Conservation (phyloP, 2,329 filamentous ascomycete genomes). For the Epichloe amarillans region DNA sequence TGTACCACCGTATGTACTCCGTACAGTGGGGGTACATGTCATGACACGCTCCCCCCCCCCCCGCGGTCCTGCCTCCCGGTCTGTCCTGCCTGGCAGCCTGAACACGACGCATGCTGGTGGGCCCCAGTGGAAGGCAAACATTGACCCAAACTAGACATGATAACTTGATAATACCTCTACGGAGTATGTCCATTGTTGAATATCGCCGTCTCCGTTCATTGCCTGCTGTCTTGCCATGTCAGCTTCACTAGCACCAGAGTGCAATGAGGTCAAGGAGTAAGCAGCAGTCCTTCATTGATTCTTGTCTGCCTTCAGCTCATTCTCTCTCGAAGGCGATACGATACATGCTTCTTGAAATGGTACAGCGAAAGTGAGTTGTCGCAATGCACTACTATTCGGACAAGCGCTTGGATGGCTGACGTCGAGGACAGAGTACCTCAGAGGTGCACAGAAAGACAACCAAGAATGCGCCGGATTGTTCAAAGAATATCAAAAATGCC, state of each 20-base stretch:
- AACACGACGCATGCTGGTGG: too few species aligned
- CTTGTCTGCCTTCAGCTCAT: background rate
- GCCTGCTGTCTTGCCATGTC: conserved; percentile 45
- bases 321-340: conserved; percentile 56
- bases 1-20: too few species aligned
- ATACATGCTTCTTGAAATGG: conserved; percentile 97
- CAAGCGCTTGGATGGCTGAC: background rate
- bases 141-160: too few species aligned
- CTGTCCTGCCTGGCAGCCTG: too few species aligned
- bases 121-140: too few species aligned
- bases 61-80: too few species aligned
- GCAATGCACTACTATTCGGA: background rate
- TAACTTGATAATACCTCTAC: background rate
- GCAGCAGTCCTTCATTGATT: conserved; percentile 15
- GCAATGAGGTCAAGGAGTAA: conserved; percentile 92
- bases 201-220: background rate
- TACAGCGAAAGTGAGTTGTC: conserved; percentile 80
- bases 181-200: too few species aligned
- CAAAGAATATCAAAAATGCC: conserved; percentile 74
- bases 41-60: too few species aligned
- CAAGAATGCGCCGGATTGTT: conserved; percentile 78
- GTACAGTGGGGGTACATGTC: too few species aligned
- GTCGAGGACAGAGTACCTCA: conserved; percentile 60
- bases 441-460: conserved; percentile 68
- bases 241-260: conserved; percentile 85